phyloP scores from a whole-genome alignment of 352 stramenopile species.

The Pythium scleroteichum region DNA sequence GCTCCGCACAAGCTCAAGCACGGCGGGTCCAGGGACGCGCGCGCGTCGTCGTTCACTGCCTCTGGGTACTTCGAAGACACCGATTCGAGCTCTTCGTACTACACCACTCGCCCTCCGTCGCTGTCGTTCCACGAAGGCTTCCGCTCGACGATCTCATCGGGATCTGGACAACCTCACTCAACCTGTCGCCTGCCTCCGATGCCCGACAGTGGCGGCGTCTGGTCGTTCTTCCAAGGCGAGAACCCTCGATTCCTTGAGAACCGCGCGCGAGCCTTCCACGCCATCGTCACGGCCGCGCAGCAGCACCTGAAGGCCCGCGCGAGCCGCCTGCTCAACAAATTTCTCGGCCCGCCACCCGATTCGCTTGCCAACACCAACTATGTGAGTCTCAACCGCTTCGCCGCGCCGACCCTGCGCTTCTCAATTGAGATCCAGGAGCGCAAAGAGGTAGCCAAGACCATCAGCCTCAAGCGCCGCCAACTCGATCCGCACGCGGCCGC shows the following conservation, averaged over 20 bases:
- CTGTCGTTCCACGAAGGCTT: slow-evolving; percentile 9
- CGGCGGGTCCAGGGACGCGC: no score
- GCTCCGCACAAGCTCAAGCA: slow-evolving; percentile 27
- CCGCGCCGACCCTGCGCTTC: slow-evolving; percentile 61
- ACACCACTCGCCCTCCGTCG: background rate
- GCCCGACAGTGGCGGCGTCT: slow-evolving; percentile 69
- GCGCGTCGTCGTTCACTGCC: background rate
- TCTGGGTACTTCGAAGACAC: slow-evolving; percentile 1
- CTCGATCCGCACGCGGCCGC: background rate
- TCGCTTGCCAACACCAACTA: slow-evolving; percentile 70
- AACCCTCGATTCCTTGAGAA: slow-evolving; percentile 59
- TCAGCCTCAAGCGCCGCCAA: slow-evolving; percentile 40
- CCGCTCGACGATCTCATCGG: background rate
- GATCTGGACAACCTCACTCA: background rate
- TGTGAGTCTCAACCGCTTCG: slow-evolving; percentile 79
- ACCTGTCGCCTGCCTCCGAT: slow-evolving; percentile 43
- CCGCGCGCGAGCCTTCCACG: slow-evolving; percentile 66
- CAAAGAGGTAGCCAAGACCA: slow-evolving; percentile 71
- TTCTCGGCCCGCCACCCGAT: slow-evolving; percentile 66
- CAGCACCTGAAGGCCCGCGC: slow-evolving; percentile 40
- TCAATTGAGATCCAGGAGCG: slow-evolving; percentile 73
- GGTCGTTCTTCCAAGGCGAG: slow-evolving; percentile 72
- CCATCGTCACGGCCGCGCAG: slow-evolving; percentile 62
- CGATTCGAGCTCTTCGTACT: background rate
- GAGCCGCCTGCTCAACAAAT: slow-evolving; percentile 68